A percentile compares a stretch with the other conserved stretches of the same genome.
These are phyloP conservation scores for Diaporthe eres DNA, from an alignment of 2,329 filamentous ascomycete genomes.

Conservation along the genomic window DNA sequence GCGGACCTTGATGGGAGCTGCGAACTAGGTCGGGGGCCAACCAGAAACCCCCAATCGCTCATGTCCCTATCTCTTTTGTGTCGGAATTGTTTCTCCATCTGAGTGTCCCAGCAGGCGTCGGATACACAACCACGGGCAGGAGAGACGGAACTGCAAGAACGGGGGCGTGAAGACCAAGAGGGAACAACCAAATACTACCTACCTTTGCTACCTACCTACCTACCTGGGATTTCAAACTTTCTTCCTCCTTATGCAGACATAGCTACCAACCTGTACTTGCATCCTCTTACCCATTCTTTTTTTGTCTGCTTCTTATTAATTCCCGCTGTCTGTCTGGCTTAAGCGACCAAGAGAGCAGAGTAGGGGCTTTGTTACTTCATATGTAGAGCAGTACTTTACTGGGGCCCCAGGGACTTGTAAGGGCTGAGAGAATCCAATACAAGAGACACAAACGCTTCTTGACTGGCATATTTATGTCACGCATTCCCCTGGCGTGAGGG, in stretches of 20 bases:
- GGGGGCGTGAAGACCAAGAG: not conserved
- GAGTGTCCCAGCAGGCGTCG: constrained; percentile 12
- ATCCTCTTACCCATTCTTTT: not conserved
- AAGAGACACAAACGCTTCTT: not conserved
- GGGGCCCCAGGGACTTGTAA: not conserved
- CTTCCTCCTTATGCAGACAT: constrained; percentile 8
- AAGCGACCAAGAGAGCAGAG: not conserved
- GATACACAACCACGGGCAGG: constrained; percentile 29
- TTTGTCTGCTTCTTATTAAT: not conserved
- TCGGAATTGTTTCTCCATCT: constrained; percentile 24
- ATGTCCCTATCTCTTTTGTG: constrained; percentile 35
- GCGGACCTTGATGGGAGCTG: constrained; percentile 32
- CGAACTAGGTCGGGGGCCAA: not conserved
- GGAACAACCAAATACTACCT: constrained; percentile 4
- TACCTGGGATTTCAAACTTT: not conserved
- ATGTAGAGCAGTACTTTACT: not conserved
- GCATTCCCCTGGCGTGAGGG: not conserved
- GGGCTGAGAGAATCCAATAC: not conserved
- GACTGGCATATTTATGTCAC: not conserved
- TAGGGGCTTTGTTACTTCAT: not conserved
- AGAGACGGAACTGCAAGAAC: constrained; percentile 40
- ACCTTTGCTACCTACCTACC: constrained; percentile 9
- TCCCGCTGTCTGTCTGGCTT: not conserved
- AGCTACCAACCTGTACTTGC: constrained; percentile 13
- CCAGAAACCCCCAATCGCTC: not conserved